Evolutionary conservation across 2,329 filamentous ascomycete species (phyloP).

Genomic region (Emergomyces africanus): DNA sequence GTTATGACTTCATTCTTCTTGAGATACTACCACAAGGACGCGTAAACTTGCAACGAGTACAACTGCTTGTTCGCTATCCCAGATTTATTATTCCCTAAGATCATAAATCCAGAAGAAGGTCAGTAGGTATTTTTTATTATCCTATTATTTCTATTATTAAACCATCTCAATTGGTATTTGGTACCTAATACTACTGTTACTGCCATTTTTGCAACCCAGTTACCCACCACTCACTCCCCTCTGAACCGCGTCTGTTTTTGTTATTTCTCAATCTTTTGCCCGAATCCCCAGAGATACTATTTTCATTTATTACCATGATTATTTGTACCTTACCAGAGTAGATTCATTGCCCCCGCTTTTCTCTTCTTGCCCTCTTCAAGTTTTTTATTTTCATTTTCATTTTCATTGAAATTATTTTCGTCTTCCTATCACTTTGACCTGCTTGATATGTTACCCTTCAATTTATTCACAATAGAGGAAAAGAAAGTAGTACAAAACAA

Average conservation of each 20-base stretch:
- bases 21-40: no score
- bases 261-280: neutral
- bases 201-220: neutral
- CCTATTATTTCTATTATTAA: neutral
- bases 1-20: neutral
- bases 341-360: neutral
- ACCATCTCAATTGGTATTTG: neutral
- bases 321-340: neutral
- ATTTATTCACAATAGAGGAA: neutral
- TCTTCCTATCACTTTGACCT: neutral
- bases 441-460: neutral
- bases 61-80: neutral
- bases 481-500: neutral
- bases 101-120: neutral
- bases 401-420: neutral
- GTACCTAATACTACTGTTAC: no score
- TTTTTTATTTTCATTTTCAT: no score
- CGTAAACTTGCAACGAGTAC: neutral
- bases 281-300: neutral
- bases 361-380: no score
- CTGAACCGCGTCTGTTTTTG: neutral
- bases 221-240: neutral
- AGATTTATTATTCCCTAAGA: neutral
- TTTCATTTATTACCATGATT: neutral
- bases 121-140: neutral